These are phyloP conservation scores for Wickerhamomyces canadensis DNA, from an alignment of 805 yeast genomes.

Conservation along the genomic window DNA sequence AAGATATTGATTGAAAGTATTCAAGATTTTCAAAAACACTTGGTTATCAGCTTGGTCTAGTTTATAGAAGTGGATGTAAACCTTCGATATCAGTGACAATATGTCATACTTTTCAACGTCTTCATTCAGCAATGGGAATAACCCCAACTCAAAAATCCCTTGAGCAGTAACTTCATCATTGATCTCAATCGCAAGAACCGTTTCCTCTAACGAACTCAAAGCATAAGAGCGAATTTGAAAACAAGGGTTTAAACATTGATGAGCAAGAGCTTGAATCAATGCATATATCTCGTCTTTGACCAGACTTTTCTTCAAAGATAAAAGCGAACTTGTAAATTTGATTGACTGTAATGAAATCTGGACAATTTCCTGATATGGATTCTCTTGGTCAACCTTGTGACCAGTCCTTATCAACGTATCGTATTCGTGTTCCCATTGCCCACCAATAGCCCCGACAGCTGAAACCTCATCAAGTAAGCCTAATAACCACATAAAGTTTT, in stretches of 20 bases:
- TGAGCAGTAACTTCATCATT: slow-evolving; percentile 38
- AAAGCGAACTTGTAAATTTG: slow-evolving; percentile 49
- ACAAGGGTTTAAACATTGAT: slow-evolving; percentile 87
- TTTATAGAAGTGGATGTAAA: slow-evolving; percentile 45
- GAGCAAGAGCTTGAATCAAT: slow-evolving; percentile 75
- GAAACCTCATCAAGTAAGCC: slow-evolving; percentile 77
- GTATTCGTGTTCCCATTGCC: slow-evolving; percentile 66
- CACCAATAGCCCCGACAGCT: slow-evolving; percentile 74
- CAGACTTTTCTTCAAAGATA: slow-evolving; percentile 29
- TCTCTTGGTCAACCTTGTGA: slow-evolving; percentile 36
- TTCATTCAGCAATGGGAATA: slow-evolving; percentile 67
- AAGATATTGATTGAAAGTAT: slow-evolving; percentile 33
- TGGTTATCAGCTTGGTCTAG: slow-evolving; percentile 31
- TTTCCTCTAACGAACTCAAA: slow-evolving; percentile 49
- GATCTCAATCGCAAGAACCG: slow-evolving; percentile 29
- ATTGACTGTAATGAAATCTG: slow-evolving; percentile 58
- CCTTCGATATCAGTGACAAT: slow-evolving; percentile 60
- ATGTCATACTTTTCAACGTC: slow-evolving; percentile 66
- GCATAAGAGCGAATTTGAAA: slow-evolving; percentile 68
- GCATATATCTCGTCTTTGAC: slow-evolving; percentile 40
- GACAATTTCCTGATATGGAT: slow-evolving; percentile 50
- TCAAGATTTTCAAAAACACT: slow-evolving; percentile 31
- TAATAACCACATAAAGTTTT: slow-evolving; percentile 58
- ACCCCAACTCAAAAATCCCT: slow-evolving; percentile 64
- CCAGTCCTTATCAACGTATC: slow-evolving; percentile 40